phyloP scores from a whole-genome alignment of 345 rosid genomes.

The Garcia nutans region DNA sequence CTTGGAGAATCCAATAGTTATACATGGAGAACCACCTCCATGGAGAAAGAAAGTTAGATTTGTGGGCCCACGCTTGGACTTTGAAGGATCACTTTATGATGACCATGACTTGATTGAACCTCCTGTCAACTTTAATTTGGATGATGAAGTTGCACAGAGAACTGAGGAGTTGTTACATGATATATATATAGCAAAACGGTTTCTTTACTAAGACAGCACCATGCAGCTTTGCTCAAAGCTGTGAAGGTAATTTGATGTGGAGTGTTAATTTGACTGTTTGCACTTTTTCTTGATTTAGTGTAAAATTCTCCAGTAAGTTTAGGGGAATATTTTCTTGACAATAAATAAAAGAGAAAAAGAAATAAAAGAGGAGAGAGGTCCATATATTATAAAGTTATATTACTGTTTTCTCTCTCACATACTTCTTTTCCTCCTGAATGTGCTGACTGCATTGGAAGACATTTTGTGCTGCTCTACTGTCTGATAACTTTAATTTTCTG shows the following conservation, averaged over 20 bases:
- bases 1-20: constrained; percentile 86
- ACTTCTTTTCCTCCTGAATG: background rate
- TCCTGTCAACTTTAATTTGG: constrained; percentile 78
- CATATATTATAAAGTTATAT: too few relatives aligned
- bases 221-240: constrained; percentile 76
- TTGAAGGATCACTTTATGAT: constrained; percentile 88
- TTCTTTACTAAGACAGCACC: constrained; percentile 65
- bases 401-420: background rate
- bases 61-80: constrained; percentile 85
- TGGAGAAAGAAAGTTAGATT: constrained; percentile 76
- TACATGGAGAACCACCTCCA: constrained; percentile 90
- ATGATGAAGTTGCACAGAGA: constrained; percentile 72
- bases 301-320: too few relatives aligned
- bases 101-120: constrained; percentile 72
- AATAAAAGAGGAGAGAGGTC: background rate
- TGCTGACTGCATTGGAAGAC: background rate
- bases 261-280: background rate
- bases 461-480: background rate
- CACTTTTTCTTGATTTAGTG: background rate
- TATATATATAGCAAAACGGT: constrained; percentile 65
- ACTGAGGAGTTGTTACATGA: constrained; percentile 59
- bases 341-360: too few relatives aligned
- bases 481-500: background rate
- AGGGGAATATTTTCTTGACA: background rate
- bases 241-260: constrained; percentile 55